Evolutionary conservation across 176 grass and related monocot species (phyloP), one percentile per base, ranked within the genome.

Genomic region (Avena atlantica): DNA sequence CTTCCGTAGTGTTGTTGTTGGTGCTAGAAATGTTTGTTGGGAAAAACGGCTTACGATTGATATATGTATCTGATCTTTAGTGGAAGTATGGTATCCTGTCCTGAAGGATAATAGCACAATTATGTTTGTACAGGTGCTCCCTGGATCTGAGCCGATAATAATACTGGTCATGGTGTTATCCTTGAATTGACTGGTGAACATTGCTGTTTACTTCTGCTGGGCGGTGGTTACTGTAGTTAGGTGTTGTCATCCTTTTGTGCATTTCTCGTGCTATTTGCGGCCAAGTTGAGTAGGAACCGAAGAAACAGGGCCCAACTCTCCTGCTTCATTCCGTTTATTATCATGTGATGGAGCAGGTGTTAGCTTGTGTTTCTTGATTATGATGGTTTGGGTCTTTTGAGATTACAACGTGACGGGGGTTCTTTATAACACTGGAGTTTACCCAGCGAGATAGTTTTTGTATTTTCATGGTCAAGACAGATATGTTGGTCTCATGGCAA

Each of bases 121-220:
- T 42, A 14, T 60, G 76, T 50, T 51, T 23, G 25, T 37, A 34
- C 31, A 19, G 16, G 9, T 84, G 36, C 9, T 60, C 57, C 42
- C 72, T 85, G 71, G 70, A 76, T 85, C 58, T 85, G 49, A 67
- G 27, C 34, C 34, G 25, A 67, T 67, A 67, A 5, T 6, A 67
- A 34, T 27, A 67, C 13, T 34, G 25, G 27, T 34, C 64, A 67
- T 16, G 64, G 27, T 67, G 13, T 67, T 67, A 34, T 67, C 64
- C 34, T 67, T 34, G 64, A 67, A 31, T 34, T 8, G 27, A 34
- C 4, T 16, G 53, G 17, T 57, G 53, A 2, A 17, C 16, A 7
- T 19, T 57, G 53, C 53, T 19, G 53, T 19, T 57, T 19, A 16
- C 53, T 57, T 57, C 52, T 55, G 52, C 53, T 57, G 53, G 52